Conservation (phyloP, 2,329 filamentous ascomycete species). For the Zymoseptoria pseudotritici region DNA sequence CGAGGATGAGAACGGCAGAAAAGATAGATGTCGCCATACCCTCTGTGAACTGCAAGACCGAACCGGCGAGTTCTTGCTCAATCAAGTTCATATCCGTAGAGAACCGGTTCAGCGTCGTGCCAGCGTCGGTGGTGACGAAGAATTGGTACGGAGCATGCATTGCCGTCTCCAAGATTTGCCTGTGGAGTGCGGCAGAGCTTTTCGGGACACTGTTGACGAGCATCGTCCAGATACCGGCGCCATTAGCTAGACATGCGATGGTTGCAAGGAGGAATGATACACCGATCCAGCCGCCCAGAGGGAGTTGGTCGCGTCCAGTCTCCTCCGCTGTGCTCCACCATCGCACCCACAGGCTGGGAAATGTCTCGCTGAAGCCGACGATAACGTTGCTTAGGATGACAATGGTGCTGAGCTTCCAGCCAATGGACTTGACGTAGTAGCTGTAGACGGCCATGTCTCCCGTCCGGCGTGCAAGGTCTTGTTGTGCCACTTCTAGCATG, state of each 20-base stretch:
- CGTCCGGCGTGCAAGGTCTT: conserved; percentile 15
- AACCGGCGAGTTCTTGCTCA: conserved; percentile 34
- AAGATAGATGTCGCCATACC: conserved; percentile 21
- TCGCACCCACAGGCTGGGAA: conserved; percentile 41
- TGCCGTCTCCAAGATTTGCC: conserved; percentile 13
- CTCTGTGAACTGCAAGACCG: conserved; percentile 22
- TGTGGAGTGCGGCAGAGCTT: conserved; percentile 15
- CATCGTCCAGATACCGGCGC: conserved; percentile 14
- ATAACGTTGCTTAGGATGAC: conserved; percentile 21
- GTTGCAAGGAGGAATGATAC: conserved; percentile 10
- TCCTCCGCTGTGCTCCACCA: conserved; percentile 38
- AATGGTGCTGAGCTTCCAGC: conserved; percentile 24
- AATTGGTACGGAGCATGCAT: conserved; percentile 33
- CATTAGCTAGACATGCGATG: conserved; percentile 7
- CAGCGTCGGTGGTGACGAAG: conserved; percentile 39
- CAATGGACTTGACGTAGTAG: conserved; percentile 22
- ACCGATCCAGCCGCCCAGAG: conserved; percentile 12
- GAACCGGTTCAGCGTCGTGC: conserved; percentile 42
- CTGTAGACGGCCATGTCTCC: conserved; percentile 37
- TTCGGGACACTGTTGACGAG: conserved; percentile 12
- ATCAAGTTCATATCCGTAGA: conserved; percentile 44
- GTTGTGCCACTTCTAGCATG: conserved; percentile 7
- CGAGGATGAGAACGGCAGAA: conserved; percentile 33
- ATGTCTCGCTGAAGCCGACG: conserved; percentile 34
- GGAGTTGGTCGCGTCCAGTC: neutral